A percentile compares a stretch with the other conserved stretches of the same genome.
These are phyloP conservation scores for Plantago ovata DNA, from an alignment of 257 asterid genomes.

Conservation along the genomic window DNA sequence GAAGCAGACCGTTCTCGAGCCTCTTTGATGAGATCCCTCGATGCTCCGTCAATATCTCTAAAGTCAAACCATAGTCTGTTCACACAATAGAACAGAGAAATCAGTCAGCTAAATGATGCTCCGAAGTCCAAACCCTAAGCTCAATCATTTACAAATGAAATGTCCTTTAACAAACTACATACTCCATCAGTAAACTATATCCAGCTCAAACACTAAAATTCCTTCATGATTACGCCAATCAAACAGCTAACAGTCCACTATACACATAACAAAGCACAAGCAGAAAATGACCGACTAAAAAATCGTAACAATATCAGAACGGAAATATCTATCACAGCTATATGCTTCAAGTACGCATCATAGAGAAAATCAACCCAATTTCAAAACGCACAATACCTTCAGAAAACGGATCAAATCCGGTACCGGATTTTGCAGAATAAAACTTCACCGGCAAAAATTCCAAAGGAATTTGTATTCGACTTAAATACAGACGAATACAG, in stretches of 20 bases:
- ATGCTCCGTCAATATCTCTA: constrained; percentile 21
- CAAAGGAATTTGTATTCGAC: constrained; percentile 16
- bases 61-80: constrained; percentile 31
- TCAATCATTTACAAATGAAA: constrained; percentile 8
- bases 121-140: constrained; percentile 34
- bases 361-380: background rate
- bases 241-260: too few species aligned
- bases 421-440: background rate
- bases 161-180: background rate
- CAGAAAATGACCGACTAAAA: constrained; percentile 6
- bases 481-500: background rate
- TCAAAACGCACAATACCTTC: constrained; percentile 23
- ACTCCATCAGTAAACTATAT: constrained; percentile 7
- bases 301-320: constrained; percentile 1
- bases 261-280: background rate
- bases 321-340: constrained; percentile 9
- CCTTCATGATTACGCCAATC: background rate
- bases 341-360: background rate
- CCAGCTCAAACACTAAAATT: constrained; percentile 16
- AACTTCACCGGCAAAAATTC: too few species aligned
- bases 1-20: constrained; percentile 24
- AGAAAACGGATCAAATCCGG: constrained; percentile 17
- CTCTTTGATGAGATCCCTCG: constrained; percentile 23
- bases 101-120: constrained; percentile 18
- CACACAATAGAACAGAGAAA: constrained; percentile 28